A percentile compares a stretch with the other conserved stretches of the same genome.
phyloP scores from a whole-genome alignment of 1,284 basidiomycete genomes.

The Ceratobasidium sp. region DNA sequence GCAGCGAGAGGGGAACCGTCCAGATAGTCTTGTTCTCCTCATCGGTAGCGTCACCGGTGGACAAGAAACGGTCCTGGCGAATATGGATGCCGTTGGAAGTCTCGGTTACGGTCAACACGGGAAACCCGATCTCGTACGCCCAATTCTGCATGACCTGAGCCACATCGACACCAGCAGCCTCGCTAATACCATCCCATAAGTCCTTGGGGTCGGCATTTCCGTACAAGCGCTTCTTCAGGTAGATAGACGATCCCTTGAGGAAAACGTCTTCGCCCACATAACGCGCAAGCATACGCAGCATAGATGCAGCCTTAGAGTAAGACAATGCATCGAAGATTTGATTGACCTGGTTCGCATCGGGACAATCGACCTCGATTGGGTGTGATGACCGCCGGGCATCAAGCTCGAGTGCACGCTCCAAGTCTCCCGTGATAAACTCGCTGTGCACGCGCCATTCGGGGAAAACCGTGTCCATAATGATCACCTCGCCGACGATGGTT shows the following conservation, averaged over 20 bases:
- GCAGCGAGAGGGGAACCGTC: constrained; percentile 83
- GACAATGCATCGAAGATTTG: constrained; percentile 60
- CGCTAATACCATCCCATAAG: constrained; percentile 64
- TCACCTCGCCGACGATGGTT: constrained; percentile 56
- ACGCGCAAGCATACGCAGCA: constrained; percentile 64
- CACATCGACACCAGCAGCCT: constrained; percentile 62
- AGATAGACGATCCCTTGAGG: constrained; percentile 60
- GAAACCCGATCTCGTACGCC: constrained; percentile 61
- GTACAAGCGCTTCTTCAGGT: constrained; percentile 65
- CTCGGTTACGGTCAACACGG: constrained; percentile 63
- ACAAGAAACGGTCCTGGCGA: constrained; percentile 92
- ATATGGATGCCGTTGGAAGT: constrained; percentile 59
- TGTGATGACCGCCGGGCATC: constrained; percentile 65
- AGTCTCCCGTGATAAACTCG: constrained; percentile 63
- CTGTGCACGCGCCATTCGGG: constrained; percentile 64
- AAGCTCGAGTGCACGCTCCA: constrained; percentile 61
- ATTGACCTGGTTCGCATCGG: constrained; percentile 59
- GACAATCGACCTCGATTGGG: constrained; percentile 66
- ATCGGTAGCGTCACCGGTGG: constrained; percentile 78
- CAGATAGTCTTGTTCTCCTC: constrained; percentile 93
- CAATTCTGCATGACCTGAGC: constrained; percentile 63
- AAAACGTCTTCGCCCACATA: constrained; percentile 64
- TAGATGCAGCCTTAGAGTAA: constrained; percentile 59
- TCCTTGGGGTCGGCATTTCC: constrained; percentile 62
- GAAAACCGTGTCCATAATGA: constrained; percentile 61